A percentile compares a stretch with the other conserved stretches of the same genome.
phyloP scores from a whole-genome alignment of 169 alveolate species.

The Babesia sp. region DNA sequence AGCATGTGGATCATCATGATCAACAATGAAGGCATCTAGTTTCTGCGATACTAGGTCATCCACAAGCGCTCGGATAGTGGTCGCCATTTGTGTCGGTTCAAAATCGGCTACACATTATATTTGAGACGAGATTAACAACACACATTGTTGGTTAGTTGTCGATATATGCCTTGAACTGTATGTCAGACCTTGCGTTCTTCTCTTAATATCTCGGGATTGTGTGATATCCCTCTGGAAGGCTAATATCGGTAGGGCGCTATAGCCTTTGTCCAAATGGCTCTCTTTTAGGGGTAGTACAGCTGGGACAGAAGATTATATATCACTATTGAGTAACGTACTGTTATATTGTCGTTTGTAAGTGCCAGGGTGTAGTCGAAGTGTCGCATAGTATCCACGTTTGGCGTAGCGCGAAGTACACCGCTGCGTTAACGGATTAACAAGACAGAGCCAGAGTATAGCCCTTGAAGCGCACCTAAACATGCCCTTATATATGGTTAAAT shows the following conservation, averaged over 20 bases:
- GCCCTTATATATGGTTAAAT: not conserved
- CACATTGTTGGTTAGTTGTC: not conserved
- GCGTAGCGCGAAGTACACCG: conserved; percentile 9
- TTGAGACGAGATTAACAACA: not conserved
- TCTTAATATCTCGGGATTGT: too few relatives aligned
- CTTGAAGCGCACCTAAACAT: not conserved
- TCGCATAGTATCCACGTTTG: not conserved
- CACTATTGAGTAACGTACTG: not conserved
- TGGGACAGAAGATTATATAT: not conserved
- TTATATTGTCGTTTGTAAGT: not conserved
- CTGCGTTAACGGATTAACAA: not conserved
- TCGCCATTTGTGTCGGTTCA: conserved; percentile 1
- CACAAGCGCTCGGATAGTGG: not conserved
- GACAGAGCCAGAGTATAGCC: conserved; percentile 1
- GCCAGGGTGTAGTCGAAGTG: not conserved
- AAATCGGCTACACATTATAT: conserved; percentile 8
- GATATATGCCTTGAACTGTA: not conserved
- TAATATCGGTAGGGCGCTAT: not conserved
- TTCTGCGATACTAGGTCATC: conserved; percentile 19
- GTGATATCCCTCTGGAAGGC: not conserved
- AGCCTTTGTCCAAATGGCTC: not conserved
- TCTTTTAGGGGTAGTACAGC: not conserved
- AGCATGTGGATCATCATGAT: conserved; percentile 63
- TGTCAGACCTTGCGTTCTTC: too few relatives aligned
- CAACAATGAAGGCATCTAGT: conserved; percentile 56